Evolutionary conservation across 441 rosid species (phyloP), one percentile per base, ranked within the genome.

Genomic region (Isatis lusitanica): DNA sequence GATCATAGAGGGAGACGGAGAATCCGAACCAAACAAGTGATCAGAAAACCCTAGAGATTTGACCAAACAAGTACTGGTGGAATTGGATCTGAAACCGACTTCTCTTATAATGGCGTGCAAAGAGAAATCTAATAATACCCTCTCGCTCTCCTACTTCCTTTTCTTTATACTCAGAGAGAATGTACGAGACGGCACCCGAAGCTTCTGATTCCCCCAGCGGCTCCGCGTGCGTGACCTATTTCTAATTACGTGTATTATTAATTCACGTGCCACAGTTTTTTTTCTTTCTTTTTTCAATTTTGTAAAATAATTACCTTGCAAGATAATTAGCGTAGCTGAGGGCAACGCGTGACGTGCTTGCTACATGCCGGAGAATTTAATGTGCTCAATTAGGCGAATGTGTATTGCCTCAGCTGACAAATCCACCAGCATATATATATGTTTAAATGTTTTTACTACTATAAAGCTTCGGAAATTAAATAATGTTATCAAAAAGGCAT

Each of bases 81-180:
- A 30, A 66, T 2, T 68, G 43, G 74, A 62, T 69, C 74, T 52
- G 79, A 21, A 66, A 68, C 26, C 47, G 57, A 38, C 6, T 16
- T 46, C 36, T 33, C 15, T 33, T 36, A 7, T 50, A 56, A 39
- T 17, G 17, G 48, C 48, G 65, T 60, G 65, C 33, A 24, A 60
- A 38, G 47, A 52, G 30, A 55, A 28, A 44, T 31, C 52, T 60
- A 74, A 40, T 24, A 66, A 28, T 28, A 28, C 4, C 26, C 38
- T n/a, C 11, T 12, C 47, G 4, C 35, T 9, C 24, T 40, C 8
- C 26, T 15, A 7, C 33, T 35, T 35, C 43, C 18, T 30, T 35
- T 21, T 48, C 30, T 74, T 74, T 73, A 43, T 64, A 73, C 31
- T 56, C 59, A 39, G 46, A 72, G 46, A 36, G 71, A 57, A 59